Evolutionary conservation across 169 alveolate genomes (phyloP).

Genomic region (Plasmodium fragile): DNA sequence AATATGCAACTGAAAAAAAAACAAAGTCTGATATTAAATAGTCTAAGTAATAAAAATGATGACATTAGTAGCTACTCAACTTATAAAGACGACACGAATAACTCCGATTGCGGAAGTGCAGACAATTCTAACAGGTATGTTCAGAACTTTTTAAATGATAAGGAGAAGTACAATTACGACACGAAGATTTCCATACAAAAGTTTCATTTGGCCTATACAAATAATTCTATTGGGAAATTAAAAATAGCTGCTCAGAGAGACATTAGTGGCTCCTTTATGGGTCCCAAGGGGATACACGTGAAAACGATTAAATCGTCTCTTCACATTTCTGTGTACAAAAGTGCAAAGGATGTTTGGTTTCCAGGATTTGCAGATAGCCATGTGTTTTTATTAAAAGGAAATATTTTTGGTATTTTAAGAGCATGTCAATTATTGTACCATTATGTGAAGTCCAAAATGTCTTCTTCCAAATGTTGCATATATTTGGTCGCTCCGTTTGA

Average conservation of each 20-base stretch:
- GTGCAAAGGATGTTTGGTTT: conserved; percentile 73
- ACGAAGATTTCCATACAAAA: conserved; percentile 57
- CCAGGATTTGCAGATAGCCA: conserved; percentile 74
- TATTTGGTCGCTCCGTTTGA: conserved; percentile 68
- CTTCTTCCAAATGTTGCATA: conserved; percentile 55
- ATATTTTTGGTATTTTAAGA: conserved; percentile 69
- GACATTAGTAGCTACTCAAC: conserved; percentile 52
- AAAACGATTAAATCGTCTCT: conserved; percentile 61
- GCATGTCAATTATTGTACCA: conserved; percentile 62
- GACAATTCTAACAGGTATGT: conserved; percentile 23
- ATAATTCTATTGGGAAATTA: conserved; percentile 55
- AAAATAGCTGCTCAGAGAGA: conserved; percentile 69
- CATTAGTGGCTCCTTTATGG: conserved; percentile 68
- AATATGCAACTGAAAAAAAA: conserved; percentile 59
- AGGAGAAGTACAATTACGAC: conserved; percentile 51
- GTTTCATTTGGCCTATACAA: conserved; percentile 61
- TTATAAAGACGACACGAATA: conserved; percentile 42
- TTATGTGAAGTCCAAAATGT: conserved; percentile 67
- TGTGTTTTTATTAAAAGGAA: conserved; percentile 63
- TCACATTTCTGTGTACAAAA: conserved; percentile 56
- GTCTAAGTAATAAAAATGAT: conserved; percentile 29
- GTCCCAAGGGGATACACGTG: conserved; percentile 61
- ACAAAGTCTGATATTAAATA: conserved; percentile 23
- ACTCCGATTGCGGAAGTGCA: conserved; percentile 46
- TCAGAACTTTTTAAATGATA: conserved; percentile 48